Percentiles rank a stretch among this genome's conserved stretches.
phyloP scores from a whole-genome alignment of 2,329 filamentous ascomycete species.

The Coleophoma eucalyptorum region DNA sequence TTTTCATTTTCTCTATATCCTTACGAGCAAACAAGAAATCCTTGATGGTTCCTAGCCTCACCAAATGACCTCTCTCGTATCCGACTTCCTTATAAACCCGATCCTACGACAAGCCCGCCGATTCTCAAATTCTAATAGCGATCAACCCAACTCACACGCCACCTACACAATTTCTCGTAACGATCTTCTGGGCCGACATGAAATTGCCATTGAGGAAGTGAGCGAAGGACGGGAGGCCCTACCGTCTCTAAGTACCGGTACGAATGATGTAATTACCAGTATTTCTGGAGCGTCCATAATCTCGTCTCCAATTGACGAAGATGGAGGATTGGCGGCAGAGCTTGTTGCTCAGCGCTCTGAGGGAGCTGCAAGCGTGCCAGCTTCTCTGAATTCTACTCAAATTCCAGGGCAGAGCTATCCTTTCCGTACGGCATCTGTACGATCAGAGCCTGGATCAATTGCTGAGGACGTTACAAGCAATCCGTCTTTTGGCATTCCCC shows the following conservation, averaged over 20 bases:
- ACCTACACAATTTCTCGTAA: constrained; percentile 7
- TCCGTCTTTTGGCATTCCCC: constrained; percentile 17
- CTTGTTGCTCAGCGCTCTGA: constrained; percentile 10
- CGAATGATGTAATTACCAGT: not conserved
- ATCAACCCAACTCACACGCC: constrained; percentile 28
- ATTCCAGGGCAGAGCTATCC: constrained; percentile 2
- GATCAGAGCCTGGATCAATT: constrained; percentile 11
- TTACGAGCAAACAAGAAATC: not conserved
- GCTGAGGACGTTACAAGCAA: constrained; percentile 23
- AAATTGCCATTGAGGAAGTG: constrained; percentile 19
- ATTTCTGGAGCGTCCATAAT: constrained; percentile 13
- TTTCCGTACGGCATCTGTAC: constrained; percentile 11
- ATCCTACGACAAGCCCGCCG: constrained; percentile 63
- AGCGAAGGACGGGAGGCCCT: constrained; percentile 13
- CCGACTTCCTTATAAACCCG: constrained; percentile 63
- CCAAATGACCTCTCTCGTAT: constrained; percentile 59
- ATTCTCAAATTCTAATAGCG: constrained; percentile 43
- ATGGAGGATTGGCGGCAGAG: constrained; percentile 19
- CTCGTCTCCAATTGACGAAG: constrained; percentile 20
- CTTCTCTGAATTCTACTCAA: constrained; percentile 3
- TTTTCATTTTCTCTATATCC: too few species aligned
- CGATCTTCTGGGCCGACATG: constrained; percentile 11
- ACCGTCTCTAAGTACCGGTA: not conserved
- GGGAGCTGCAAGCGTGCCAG: constrained; percentile 6
- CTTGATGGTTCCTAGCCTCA: constrained; percentile 14